Percentiles rank a stretch among this genome's conserved stretches.
Conservation (phyloP, 75 land plant species). For the Pinus albicaulis region DNA sequence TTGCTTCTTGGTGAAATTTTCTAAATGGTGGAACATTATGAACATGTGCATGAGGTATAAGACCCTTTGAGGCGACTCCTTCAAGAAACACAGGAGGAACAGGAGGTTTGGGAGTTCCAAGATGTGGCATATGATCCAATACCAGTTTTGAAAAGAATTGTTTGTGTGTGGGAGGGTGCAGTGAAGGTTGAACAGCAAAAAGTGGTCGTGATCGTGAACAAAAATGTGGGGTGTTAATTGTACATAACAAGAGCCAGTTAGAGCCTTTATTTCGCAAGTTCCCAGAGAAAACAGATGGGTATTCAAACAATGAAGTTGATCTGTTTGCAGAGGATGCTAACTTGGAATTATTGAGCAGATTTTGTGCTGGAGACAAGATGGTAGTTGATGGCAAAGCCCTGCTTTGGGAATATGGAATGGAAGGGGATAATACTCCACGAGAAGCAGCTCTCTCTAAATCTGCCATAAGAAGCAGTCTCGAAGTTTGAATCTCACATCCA, state of each 20-base stretch:
- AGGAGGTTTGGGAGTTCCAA: not conserved
- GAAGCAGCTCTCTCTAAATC: not conserved
- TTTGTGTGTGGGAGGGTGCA: not conserved
- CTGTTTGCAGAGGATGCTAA: not conserved
- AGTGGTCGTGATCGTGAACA: not conserved
- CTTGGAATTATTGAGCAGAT: not conserved
- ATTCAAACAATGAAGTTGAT: not conserved
- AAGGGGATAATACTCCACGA: not conserved
- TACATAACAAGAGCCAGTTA: not conserved
- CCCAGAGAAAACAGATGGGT: not conserved
- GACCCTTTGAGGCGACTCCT: not conserved
- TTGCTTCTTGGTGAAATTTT: not conserved
- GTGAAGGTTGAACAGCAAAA: slow-evolving; percentile 5
- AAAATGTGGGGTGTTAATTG: not conserved
- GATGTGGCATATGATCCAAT: not conserved
- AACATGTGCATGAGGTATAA: too few relatives aligned
- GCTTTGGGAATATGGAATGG: not conserved
- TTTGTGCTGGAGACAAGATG: not conserved
- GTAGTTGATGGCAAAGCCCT: not conserved
- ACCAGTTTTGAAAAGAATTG: not conserved
- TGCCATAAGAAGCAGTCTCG: not conserved
- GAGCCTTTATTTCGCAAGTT: not conserved
- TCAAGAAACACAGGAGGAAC: not conserved
- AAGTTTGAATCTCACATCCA: slow-evolving; percentile 1
- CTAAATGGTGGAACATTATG: not conserved